Evolutionary conservation across 75 land plant genomes (phyloP), one percentile per base, ranked within the genome.

Genomic region (Sequoia sempervirens): DNA sequence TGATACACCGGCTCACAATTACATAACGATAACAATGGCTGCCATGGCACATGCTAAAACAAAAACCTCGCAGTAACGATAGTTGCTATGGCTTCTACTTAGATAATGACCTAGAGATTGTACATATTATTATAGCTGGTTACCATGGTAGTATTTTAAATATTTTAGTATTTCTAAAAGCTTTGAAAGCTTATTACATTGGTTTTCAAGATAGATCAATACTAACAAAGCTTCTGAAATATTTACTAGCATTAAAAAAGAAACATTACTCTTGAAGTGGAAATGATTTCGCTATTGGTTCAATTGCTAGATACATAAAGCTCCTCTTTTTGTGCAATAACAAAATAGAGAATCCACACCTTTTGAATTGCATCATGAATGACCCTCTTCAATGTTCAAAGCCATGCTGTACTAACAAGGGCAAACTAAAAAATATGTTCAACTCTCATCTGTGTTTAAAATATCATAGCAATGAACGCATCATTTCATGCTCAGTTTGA

Each of bases 401-500:
- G 2, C 5, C 58, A 54, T 14, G 18, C 23, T 54, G 10, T 66
- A 66, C 32, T n/a, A 6, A 26, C 4, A 26, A 5, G 23, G 68
- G 2, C 1, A 66, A 66, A 66, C 70, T n/a, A 66, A 66, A 54
- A 54, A 28, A 66, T 66, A 66, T 66, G n/a, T 28, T 66, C 70
- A 66, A 66, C 70, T n/a, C n/a, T n/a, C 30, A 4, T 14, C 5
- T 17, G 41, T 40, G 45, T 56, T 70, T 83, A n/a, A 79, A 79
- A 13, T 46, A 58, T 84, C 47, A 88, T 53, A 88, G 43, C 56
- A 68, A 45, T 28, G 90, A 86, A 50, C 82, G 83, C 54, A 88
- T 78, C 13, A 68, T 45, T 38, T 92, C 92, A 85, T 86, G 38
- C 13, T 87, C 87, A 1, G 91, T 87, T 38, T 80, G 75, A 36